Evolutionary conservation across 1,139 yeast genomes (phyloP).

Genomic region (Tardiomyces blankii): DNA sequence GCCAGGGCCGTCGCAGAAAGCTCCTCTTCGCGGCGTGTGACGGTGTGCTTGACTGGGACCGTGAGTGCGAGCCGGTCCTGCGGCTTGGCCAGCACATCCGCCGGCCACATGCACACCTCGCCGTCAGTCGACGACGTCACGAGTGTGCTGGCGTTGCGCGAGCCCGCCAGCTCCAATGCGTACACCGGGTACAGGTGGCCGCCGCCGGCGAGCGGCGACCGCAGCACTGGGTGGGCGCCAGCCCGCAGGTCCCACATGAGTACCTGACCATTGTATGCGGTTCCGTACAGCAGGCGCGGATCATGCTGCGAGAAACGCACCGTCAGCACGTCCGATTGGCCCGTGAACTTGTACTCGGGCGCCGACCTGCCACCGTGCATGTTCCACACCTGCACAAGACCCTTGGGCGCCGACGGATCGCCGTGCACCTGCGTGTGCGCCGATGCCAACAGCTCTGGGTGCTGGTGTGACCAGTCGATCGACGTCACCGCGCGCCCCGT

Average conservation of each 20-base stretch:
- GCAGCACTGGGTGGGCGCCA: conserved; percentile 21
- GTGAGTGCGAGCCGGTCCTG: conserved; percentile 20
- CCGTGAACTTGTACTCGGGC: conserved; percentile 42
- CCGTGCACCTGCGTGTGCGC: conserved; percentile 20
- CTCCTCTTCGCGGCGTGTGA: conserved; percentile 25
- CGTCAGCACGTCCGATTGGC: conserved; percentile 34
- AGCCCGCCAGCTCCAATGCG: conserved; percentile 27
- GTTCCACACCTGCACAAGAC: conserved; percentile 32
- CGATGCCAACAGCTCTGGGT: conserved; percentile 34
- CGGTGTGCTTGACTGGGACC: conserved; percentile 15
- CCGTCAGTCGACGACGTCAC: conserved; percentile 39
- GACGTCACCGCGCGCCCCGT: conserved; percentile 26
- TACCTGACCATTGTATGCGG: conserved; percentile 39
- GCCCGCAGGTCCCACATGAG: conserved; percentile 35
- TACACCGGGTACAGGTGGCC: conserved; percentile 36
- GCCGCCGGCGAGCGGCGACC: conserved; percentile 22
- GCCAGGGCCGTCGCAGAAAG: conserved; percentile 30
- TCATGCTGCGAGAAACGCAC: conserved; percentile 31
- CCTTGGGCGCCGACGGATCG: conserved; percentile 20
- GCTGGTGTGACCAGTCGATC: conserved; percentile 34
- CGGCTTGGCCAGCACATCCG: conserved; percentile 35
- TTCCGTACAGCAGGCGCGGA: conserved; percentile 31
- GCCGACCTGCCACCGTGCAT: conserved; percentile 23
- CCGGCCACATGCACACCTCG: conserved; percentile 35
- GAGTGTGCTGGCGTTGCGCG: conserved; percentile 24